Evolutionary conservation across 495 filamentous ascomycete genomes (phyloP).

Genomic region (Penicillium paradoxum): DNA sequence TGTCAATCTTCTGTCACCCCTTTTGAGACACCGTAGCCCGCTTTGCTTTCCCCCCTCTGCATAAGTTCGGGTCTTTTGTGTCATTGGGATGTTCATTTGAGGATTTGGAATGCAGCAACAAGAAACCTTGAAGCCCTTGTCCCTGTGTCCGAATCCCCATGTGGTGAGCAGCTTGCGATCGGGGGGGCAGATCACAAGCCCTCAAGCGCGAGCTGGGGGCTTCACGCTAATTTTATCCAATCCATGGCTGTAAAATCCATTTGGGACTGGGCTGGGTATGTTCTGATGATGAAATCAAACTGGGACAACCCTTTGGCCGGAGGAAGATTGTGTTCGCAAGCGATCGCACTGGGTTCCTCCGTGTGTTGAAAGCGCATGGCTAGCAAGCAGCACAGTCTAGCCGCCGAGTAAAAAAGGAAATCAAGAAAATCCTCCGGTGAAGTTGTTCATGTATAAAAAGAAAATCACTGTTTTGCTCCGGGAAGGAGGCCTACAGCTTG

Average conservation of each 20-base stretch:
- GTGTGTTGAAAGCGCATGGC: slow-evolving; percentile 1
- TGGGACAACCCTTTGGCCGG: slow-evolving; percentile 1
- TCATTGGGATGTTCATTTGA: neutral
- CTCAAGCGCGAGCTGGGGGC: neutral
- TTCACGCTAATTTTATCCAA: slow-evolving; percentile 5
- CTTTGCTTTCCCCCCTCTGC: slow-evolving; percentile 3
- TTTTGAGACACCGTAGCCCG: slow-evolving; percentile 3
- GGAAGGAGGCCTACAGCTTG: neutral
- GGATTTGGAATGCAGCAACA: neutral
- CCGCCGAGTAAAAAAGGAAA: neutral
- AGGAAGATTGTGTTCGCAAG: neutral
- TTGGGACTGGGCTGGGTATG: neutral
- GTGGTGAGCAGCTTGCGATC: neutral
- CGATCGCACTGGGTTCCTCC: neutral
- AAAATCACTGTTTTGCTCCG: neutral
- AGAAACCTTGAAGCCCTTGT: neutral
- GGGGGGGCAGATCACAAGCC: neutral
- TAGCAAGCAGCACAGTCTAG: slow-evolving; percentile 1
- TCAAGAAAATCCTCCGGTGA: slow-evolving; percentile 1
- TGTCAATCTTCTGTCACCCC: slow-evolving; percentile 5
- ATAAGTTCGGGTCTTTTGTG: slow-evolving; percentile 4
- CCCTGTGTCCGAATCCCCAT: neutral
- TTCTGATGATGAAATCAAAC: neutral
- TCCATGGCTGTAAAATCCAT: neutral
- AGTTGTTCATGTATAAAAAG: neutral